These are phyloP conservation scores for Ustilago sp. DNA, from an alignment of 1,284 basidiomycete species.

Conservation along the genomic window DNA sequence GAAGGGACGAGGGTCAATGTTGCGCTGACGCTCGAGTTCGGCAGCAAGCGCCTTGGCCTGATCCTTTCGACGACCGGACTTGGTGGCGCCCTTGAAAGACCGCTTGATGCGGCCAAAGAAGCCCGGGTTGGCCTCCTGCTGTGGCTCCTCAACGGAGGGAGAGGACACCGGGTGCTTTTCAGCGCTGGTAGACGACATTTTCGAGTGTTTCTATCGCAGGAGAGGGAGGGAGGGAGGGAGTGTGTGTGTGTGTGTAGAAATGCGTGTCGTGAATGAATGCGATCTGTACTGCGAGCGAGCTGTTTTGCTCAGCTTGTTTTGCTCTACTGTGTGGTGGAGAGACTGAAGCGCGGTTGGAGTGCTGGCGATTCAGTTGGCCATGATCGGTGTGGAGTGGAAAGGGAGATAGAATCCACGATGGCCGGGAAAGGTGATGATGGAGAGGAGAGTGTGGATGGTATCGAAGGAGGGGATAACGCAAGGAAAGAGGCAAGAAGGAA, in stretches of 20 bases:
- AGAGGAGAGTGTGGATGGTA: background rate
- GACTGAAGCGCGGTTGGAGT: background rate
- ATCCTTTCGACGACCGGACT: slow-evolving; percentile 46
- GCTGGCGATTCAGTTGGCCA: slow-evolving; percentile 24
- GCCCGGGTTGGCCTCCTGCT: slow-evolving; percentile 12
- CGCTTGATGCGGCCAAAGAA: slow-evolving; percentile 43
- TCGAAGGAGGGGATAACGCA: background rate
- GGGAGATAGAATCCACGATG: background rate
- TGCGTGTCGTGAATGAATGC: background rate
- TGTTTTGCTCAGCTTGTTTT: background rate
- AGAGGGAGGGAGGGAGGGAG: too few relatives aligned
- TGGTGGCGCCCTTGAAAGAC: slow-evolving; percentile 40
- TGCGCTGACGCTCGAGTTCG: slow-evolving; percentile 52
- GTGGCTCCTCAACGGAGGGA: background rate
- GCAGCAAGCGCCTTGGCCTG: slow-evolving; percentile 53
- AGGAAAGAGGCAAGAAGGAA: background rate
- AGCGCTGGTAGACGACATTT: slow-evolving; percentile 11
- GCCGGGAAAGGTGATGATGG: slow-evolving; percentile 1
- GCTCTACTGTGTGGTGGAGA: slow-evolving; percentile 12
- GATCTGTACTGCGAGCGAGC: background rate
- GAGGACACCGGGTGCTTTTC: slow-evolving; percentile 17
- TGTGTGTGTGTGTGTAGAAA: background rate
- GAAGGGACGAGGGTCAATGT: slow-evolving; percentile 64
- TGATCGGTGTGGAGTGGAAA: slow-evolving; percentile 10
- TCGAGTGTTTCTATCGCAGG: background rate